Conservation (phyloP, 768 basidiomycete species). For the Suillus luteus region DNA sequence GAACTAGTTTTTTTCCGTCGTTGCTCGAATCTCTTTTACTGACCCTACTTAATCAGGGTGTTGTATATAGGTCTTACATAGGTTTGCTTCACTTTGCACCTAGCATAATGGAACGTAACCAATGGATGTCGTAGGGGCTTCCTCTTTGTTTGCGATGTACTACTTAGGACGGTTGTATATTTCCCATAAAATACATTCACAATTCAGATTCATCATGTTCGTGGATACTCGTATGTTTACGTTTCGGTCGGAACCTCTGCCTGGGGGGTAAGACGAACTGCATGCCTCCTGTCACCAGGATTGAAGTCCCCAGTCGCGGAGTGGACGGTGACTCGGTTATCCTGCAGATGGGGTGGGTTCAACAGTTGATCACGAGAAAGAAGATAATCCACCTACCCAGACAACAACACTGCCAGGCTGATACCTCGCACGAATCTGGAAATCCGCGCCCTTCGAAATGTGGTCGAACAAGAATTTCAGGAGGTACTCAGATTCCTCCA, state of each 20-base stretch:
- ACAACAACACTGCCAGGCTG: slow-evolving; percentile 56
- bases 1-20: slow-evolving; percentile 1
- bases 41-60: slow-evolving; percentile 6
- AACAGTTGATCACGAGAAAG: background rate
- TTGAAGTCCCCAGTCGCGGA: slow-evolving; percentile 46
- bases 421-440: slow-evolving; percentile 51
- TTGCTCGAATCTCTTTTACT: slow-evolving; percentile 4
- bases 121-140: slow-evolving; percentile 2
- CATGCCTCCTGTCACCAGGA: slow-evolving; percentile 41
- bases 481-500: slow-evolving; percentile 56
- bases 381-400: slow-evolving; percentile 43
- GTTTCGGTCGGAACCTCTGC: slow-evolving; percentile 48
- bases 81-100: slow-evolving; percentile 3
- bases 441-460: slow-evolving; percentile 50
- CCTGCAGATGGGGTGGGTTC: slow-evolving; percentile 27
- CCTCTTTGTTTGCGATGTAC: slow-evolving; percentile 5
- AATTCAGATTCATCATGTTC: background rate
- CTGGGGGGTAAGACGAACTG: slow-evolving; percentile 49
- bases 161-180: slow-evolving; percentile 5
- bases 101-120: slow-evolving; percentile 8
- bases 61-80: background rate
- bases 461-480: slow-evolving; percentile 58
- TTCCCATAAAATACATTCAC: slow-evolving; percentile 2
- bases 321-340: slow-evolving; percentile 51
- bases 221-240: background rate